Conservation (phyloP, 2,329 filamentous ascomycete genomes). For the Trichophyton simii region DNA sequence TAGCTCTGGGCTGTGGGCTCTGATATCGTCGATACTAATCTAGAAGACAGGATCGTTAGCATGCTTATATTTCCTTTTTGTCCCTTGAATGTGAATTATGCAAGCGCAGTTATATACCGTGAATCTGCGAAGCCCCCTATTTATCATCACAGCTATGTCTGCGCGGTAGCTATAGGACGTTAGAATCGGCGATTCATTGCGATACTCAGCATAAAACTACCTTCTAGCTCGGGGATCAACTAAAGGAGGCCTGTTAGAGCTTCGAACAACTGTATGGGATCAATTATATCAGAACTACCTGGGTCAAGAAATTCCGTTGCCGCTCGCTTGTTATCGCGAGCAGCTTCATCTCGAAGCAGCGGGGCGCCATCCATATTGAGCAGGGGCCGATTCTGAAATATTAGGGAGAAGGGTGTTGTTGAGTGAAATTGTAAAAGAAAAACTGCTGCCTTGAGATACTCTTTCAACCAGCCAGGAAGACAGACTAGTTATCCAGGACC, state of each 20-base stretch:
- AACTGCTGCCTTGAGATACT: neutral
- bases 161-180: slow-evolving; percentile 64
- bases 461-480: neutral
- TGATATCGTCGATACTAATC: slow-evolving; percentile 81
- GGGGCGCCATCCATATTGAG: slow-evolving; percentile 6
- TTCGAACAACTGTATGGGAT: neutral
- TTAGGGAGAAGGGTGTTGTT: neutral
- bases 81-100: neutral
- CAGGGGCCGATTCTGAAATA: neutral
- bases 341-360: slow-evolving; percentile 20
- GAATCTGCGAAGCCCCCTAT: slow-evolving; percentile 46
- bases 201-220: slow-evolving; percentile 18
- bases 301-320: slow-evolving; percentile 93
- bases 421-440: neutral
- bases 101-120: slow-evolving; percentile 30
- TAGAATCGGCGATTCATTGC: slow-evolving; percentile 29
- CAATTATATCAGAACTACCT: slow-evolving; percentile 38
- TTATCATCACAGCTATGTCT: slow-evolving; percentile 69
- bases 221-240: slow-evolving; percentile 46
- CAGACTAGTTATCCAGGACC: neutral
- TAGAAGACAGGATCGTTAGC: slow-evolving; percentile 13
- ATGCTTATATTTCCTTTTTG: neutral
- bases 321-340: slow-evolving; percentile 68
- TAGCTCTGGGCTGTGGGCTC: slow-evolving; percentile 72
- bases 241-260: slow-evolving; percentile 19